phyloP scores from a whole-genome alignment of 2,329 filamentous ascomycete genomes.

The Ceratocystis cubensis region DNA sequence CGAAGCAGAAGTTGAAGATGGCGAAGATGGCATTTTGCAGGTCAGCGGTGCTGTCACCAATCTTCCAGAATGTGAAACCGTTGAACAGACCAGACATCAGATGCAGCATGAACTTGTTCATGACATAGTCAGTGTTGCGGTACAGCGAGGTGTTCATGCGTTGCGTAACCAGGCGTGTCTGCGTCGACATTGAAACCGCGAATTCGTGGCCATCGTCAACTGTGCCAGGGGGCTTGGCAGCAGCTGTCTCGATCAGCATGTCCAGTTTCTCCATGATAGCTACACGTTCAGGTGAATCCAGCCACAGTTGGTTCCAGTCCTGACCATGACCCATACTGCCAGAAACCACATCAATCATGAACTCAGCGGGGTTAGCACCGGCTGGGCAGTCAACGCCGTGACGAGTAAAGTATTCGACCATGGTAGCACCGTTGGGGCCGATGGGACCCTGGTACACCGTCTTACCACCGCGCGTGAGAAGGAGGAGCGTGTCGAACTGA shows the following conservation, averaged over 20 bases:
- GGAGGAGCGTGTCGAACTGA: constrained; percentile 52
- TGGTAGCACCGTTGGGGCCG: constrained; percentile 36
- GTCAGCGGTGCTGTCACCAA: constrained; percentile 39
- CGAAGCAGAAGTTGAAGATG: constrained; percentile 52
- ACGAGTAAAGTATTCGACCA: constrained; percentile 52
- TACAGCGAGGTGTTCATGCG: constrained; percentile 52
- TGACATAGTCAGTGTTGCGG: constrained; percentile 54
- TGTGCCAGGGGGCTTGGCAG: constrained; percentile 32
- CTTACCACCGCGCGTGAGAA: constrained; percentile 52
- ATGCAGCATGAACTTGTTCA: constrained; percentile 49
- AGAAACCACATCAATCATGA: constrained; percentile 54
- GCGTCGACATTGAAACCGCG: constrained; percentile 51
- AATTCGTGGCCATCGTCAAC: constrained; percentile 52
- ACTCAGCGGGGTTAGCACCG: constrained; percentile 60
- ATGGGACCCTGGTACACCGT: constrained; percentile 58
- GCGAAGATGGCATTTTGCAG: constrained; percentile 46
- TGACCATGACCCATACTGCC: constrained; percentile 35
- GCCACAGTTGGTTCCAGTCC: constrained; percentile 61
- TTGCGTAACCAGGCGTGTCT: constrained; percentile 50
- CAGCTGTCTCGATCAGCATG: constrained; percentile 44
- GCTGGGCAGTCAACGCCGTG: constrained; percentile 51
- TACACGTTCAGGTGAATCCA: constrained; percentile 47
- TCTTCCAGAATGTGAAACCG: constrained; percentile 50
- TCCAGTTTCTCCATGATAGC: constrained; percentile 50
- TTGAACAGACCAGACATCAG: constrained; percentile 44